Conservation (phyloP, 73 alveolate genomes). For the Paramecium caudatum region DNA sequence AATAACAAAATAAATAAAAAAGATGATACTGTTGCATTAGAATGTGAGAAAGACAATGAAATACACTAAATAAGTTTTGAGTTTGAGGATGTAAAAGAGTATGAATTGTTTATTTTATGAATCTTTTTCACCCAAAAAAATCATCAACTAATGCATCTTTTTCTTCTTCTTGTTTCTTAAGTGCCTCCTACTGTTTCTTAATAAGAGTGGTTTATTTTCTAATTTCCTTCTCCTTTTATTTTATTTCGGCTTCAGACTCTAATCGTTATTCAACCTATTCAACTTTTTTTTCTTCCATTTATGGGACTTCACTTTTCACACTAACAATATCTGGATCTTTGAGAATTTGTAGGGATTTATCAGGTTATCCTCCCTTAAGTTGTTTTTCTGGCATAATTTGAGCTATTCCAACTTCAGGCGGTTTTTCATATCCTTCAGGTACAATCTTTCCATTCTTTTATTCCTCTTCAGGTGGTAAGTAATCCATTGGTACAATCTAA, state of each 20-base stretch:
- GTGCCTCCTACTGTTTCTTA: too few species aligned
- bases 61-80: background rate
- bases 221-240: too few species aligned
- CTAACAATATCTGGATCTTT: too few species aligned
- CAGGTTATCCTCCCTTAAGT: background rate
- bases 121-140: background rate
- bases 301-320: too few species aligned
- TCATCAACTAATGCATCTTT: background rate
- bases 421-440: conserved; percentile 43
- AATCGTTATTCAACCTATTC: too few species aligned
- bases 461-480: conserved; percentile 34
- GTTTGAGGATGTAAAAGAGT: background rate
- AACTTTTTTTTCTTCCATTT: too few species aligned
- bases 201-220: too few species aligned
- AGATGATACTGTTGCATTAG: background rate
- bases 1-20: background rate
- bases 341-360: too few species aligned
- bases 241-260: too few species aligned
- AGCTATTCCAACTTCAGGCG: conserved; percentile 29
- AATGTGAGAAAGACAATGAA: conserved; percentile 8
- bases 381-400: background rate
- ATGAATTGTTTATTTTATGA: conserved; percentile 21
- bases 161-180: background rate
- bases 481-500: conserved; percentile 17
- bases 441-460: conserved; percentile 29